phyloP scores from a whole-genome alignment of 345 rosid species.

The Syzygium aqueum region DNA sequence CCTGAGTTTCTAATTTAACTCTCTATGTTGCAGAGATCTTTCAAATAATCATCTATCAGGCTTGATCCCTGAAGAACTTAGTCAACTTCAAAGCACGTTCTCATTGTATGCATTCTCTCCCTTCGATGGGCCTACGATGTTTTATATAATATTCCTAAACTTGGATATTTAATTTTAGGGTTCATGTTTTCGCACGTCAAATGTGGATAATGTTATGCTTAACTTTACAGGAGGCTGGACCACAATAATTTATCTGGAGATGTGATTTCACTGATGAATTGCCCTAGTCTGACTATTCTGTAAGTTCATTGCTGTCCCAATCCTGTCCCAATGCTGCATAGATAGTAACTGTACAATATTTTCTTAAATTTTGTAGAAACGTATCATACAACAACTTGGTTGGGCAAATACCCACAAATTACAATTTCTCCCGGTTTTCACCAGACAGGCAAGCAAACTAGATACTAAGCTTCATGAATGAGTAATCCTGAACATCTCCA shows the following conservation, averaged over 20 bases:
- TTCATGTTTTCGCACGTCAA: neutral
- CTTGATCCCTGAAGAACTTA: conserved; percentile 67
- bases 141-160: neutral
- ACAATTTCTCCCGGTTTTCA: conserved; percentile 73
- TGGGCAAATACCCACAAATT: conserved; percentile 67
- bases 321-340: neutral
- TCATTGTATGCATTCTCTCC: conserved; percentile 42
- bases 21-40: conserved; percentile 56
- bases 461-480: neutral
- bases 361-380: conserved; percentile 35
- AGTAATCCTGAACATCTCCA: neutral
- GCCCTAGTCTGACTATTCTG: conserved; percentile 64
- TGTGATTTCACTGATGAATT: conserved; percentile 50
- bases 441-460: conserved; percentile 43
- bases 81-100: conserved; percentile 62
- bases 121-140: neutral
- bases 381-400: conserved; percentile 74
- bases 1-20: neutral
- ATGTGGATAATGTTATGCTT: neutral
- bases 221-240: conserved; percentile 62
- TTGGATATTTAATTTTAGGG: neutral
- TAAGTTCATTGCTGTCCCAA: conserved; percentile 18
- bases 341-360: neutral
- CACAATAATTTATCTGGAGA: conserved; percentile 82
- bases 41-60: conserved; percentile 80